These are phyloP conservation scores for Phaseolus coccineus DNA, from an alignment of 331 rosid species.

Conservation along the genomic window DNA sequence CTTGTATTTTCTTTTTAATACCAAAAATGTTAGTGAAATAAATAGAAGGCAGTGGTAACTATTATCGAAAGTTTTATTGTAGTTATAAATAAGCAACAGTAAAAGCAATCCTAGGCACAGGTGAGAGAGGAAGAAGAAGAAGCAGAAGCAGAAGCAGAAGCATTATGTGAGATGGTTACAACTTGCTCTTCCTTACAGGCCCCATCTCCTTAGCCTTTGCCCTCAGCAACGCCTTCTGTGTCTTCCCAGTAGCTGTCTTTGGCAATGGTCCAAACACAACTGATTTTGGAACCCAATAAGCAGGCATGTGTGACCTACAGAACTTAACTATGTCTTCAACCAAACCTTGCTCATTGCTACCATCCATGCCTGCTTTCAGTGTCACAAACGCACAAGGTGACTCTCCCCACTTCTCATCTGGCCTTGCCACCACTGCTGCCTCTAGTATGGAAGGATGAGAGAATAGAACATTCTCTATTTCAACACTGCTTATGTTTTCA, in stretches of 20 bases:
- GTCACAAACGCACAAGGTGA: constrained; percentile 84
- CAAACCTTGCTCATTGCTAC: constrained; percentile 46
- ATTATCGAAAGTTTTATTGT: neutral
- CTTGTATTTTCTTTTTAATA: neutral
- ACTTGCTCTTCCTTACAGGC: constrained; percentile 56
- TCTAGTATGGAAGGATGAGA: constrained; percentile 68
- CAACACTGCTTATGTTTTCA: constrained; percentile 80
- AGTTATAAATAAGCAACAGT: neutral
- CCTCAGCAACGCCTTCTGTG: constrained; percentile 75
- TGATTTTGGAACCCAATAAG: constrained; percentile 75
- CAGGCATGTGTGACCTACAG: constrained; percentile 69
- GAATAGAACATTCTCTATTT: constrained; percentile 65
- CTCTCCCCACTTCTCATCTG: constrained; percentile 82
- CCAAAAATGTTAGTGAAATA: neutral
- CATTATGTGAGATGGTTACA: constrained; percentile 40
- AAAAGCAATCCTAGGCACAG: neutral
- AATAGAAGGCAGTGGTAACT: neutral
- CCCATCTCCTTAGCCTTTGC: constrained; percentile 72
- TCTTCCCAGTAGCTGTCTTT: constrained; percentile 79
- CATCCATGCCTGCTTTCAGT: constrained; percentile 55
- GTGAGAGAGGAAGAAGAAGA: no score
- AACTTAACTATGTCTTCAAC: constrained; percentile 66
- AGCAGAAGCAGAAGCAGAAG: no score
- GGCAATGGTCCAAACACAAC: constrained; percentile 75
- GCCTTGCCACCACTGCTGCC: constrained; percentile 76